Base-by-base conservation (phyloP, 306 rosid species). In the Boehmeria nivea region DNA sequence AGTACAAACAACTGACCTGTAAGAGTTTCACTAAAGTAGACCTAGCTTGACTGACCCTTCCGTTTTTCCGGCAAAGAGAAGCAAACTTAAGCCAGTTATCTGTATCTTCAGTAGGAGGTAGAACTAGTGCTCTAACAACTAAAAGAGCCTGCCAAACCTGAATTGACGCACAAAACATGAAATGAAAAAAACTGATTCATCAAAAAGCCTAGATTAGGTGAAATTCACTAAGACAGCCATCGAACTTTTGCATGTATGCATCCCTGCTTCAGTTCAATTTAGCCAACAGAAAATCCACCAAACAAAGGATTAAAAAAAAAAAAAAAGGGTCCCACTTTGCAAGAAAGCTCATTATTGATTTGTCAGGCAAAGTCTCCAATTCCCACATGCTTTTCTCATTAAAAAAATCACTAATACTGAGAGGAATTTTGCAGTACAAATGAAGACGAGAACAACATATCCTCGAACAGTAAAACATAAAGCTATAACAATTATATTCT, bases 71-170 rank as follows among this genome's bases (percentile, higher is more conserved):
- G 74, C 99, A 87, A 63, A 84, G 96, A 54, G 89, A 76, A 60
- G 95, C 93, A 67, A 84, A 91, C 79, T 91, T 84, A 34, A 91
- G 94, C 99, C 99, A 87, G 51, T 95, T 87, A 48, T 91, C 95
- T 68, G 81, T 50, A 46, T 91, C 96, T 64, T 91, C 99, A 20
- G 81, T 75, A 43, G 96, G 99, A 72, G 99, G 96, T 11, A 91
- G 78, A 71, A 91, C 95, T 63, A 91, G 96, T 19, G 96, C 91
- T 71, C 96, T 82, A 58, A 91, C 84, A 64, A 58, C 81, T 75
- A 91, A 76, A 68, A 91, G 77, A 16, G 0, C 76, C 66, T 87
- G 99, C 99, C 99, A 91, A 62, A 91, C 96, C 99, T 91, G 74
- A 65, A 50, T 52, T 57, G 70, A 61, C 67, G 47, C 40, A 71